Evolutionary conservation across 2,329 filamentous ascomycete species (phyloP).

Genomic region (Ilyonectria sp.): DNA sequence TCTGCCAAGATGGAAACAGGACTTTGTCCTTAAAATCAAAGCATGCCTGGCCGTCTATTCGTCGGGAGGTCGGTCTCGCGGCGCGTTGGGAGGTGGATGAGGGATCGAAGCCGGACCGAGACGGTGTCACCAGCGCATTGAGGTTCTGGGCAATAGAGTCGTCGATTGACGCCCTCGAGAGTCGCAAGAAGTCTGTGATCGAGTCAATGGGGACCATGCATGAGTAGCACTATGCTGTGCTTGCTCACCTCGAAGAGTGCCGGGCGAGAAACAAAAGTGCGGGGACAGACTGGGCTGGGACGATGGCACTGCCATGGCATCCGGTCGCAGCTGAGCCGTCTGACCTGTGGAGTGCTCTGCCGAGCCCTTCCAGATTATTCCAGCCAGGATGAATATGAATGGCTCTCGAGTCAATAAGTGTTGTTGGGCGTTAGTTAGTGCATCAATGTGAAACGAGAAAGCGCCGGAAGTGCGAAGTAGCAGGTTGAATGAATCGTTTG

Average conservation of each 20-base stretch:
- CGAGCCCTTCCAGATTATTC: conserved; percentile 64
- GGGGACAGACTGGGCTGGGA: conserved; percentile 72
- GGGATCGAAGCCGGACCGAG: conserved; percentile 82
- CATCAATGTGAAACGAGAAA: conserved; percentile 24
- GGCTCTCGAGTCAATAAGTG: conserved; percentile 12
- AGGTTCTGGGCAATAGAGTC: conserved; percentile 95
- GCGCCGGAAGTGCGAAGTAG: conserved; percentile 1
- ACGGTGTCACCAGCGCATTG: conserved; percentile 87
- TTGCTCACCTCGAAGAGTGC: conserved; percentile 75
- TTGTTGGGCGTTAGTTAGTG: conserved; percentile 24
- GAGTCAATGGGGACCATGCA: conserved; percentile 28
- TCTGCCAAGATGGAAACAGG: conserved; percentile 91
- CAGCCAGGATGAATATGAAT: conserved; percentile 64
- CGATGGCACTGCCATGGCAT: conserved; percentile 64
- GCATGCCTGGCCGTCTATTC: conserved; percentile 76
- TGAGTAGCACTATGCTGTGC: background rate
- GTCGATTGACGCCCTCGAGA: conserved; percentile 88
- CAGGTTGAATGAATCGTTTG: conserved; percentile 8
- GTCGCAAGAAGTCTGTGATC: conserved; percentile 85
- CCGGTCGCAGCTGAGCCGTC: conserved; percentile 48
- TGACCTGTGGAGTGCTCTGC: conserved; percentile 55
- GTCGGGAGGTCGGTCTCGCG: conserved; percentile 63
- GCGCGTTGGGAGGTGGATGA: conserved; percentile 78
- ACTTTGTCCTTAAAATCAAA: conserved; percentile 81
- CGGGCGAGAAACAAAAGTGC: conserved; percentile 84